Base-by-base conservation (phyloP, 2,329 filamentous ascomycete species). In the Diaporthe ampelina region DNA sequence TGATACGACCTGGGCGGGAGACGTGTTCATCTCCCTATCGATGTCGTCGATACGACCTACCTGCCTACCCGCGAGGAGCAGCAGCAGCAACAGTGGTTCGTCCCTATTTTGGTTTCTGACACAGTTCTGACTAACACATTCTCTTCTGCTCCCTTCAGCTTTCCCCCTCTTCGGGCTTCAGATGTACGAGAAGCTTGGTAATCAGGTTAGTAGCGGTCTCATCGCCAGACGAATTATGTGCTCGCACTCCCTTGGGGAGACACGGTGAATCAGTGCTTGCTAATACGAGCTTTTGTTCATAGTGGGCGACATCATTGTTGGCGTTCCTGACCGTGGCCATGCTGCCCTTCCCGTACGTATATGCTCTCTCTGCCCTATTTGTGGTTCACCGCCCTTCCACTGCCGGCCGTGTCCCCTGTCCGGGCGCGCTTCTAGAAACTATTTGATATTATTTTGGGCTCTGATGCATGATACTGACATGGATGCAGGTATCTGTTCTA, bases 151-250 rank as follows among this genome's bases (percentile, higher is more conserved):
- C 45, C 7, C 63, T 91, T 94, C 94, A 70, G 90, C 91, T 4
- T 95, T 95, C 78, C 93, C 94, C 19, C 85, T 95, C 3, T 95
- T 95, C 81, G 93, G 93, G 21, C 88, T 90, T 37, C 92, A 92
- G 77, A 91, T 95, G 91, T 96, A 95, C 80, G 81, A 89, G 11
- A 87, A 84, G 35, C 86, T 95, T 32, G 94, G 93, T 21, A 89
- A 92, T 74, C 90, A 92, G 73, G 75, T 76, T 19, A 69, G 74
- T 58, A 21, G 48, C 40, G 19, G 19, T 48, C 17, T 15, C 58
- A 29, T 45, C 54, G 17, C 24, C 32, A 15, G 56, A 71, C 69
- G 69, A 19, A 57, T 57, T 43, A 32, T 63, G 57, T 61, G 26
- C 32, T 40, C 24, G 48, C 48, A 24, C 29, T n/a, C 17, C 11